Evolutionary conservation across 108 stramenopile genomes (phyloP).

Genomic region (Pseudonitzschia multistriata): DNA sequence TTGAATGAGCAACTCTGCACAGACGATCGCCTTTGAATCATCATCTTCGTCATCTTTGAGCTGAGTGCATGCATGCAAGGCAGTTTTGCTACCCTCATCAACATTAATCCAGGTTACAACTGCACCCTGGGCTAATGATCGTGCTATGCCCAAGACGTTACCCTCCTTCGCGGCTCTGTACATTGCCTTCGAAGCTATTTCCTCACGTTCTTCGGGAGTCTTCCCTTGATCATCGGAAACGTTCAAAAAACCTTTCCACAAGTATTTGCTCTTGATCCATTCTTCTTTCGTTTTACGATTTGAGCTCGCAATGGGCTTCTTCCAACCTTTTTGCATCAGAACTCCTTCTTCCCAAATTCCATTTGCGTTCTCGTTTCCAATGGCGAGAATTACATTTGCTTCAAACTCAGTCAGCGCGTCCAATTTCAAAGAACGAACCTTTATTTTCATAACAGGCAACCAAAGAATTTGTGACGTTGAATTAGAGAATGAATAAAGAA

Average conservation of each 20-base stretch:
- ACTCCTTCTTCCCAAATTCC: slow-evolving; percentile 81
- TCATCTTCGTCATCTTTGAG: slow-evolving; percentile 32
- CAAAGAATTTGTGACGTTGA: not conserved
- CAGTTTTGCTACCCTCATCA: slow-evolving; percentile 55
- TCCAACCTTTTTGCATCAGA: slow-evolving; percentile 80
- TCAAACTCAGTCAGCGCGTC: slow-evolving; percentile 68
- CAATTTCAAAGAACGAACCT: slow-evolving; percentile 74
- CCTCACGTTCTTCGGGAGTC: slow-evolving; percentile 51
- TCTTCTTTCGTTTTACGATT: slow-evolving; percentile 72
- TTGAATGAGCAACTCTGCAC: slow-evolving; percentile 75
- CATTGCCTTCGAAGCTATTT: slow-evolving; percentile 60
- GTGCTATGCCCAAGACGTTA: slow-evolving; percentile 54
- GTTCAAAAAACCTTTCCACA: slow-evolving; percentile 85
- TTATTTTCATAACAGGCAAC: not conserved
- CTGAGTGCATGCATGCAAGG: slow-evolving; percentile 64
- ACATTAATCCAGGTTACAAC: slow-evolving; percentile 70
- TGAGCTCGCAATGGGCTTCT: slow-evolving; percentile 52
- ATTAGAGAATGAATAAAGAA: not conserved
- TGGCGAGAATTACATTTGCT: slow-evolving; percentile 48
- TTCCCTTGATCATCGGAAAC: slow-evolving; percentile 51
- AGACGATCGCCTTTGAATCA: slow-evolving; percentile 67
- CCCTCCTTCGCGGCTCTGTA: slow-evolving; percentile 60
- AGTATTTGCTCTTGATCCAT: slow-evolving; percentile 87
- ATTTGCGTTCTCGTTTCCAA: slow-evolving; percentile 80
- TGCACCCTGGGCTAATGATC: slow-evolving; percentile 76